Percentiles rank a stretch among this genome's conserved stretches.
Evolutionary conservation across 2,329 filamentous ascomycete genomes (phyloP).

Genomic region (Epichloe baconii): DNA sequence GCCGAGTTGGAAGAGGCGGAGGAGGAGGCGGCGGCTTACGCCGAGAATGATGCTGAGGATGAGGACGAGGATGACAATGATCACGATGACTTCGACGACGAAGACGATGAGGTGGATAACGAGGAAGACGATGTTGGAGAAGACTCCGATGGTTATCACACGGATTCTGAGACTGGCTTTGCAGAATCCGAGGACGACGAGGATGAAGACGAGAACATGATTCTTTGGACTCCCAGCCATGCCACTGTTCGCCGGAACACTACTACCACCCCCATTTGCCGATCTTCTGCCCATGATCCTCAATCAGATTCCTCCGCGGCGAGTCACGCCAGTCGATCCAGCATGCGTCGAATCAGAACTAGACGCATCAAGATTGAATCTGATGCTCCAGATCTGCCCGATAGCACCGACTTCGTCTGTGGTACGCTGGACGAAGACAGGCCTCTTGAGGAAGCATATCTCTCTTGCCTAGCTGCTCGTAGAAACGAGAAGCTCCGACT

Average conservation of each 20-base stretch:
- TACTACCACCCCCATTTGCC: slow-evolving; percentile 18
- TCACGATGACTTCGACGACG: slow-evolving; percentile 35
- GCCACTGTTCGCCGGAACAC: slow-evolving; percentile 24
- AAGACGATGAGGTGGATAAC: slow-evolving; percentile 37
- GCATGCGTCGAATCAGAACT: slow-evolving; percentile 16
- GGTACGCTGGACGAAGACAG: slow-evolving; percentile 93
- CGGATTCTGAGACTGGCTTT: slow-evolving; percentile 56
- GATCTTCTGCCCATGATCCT: slow-evolving; percentile 29
- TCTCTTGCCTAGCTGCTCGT: slow-evolving; percentile 69
- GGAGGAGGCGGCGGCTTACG: slow-evolving; percentile 26
- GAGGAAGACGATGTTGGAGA: slow-evolving; percentile 42
- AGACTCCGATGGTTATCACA: slow-evolving; percentile 59
- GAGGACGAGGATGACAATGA: slow-evolving; percentile 40
- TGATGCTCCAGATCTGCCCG: slow-evolving; percentile 71
- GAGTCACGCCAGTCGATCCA: slow-evolving; percentile 19
- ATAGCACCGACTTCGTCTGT: slow-evolving; percentile 98
- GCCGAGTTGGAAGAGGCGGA: slow-evolving; percentile 63
- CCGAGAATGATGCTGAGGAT: slow-evolving; percentile 34
- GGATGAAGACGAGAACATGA: slow-evolving; percentile 51
- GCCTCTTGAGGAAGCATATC: slow-evolving; percentile 85
- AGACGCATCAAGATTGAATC: slow-evolving; percentile 16
- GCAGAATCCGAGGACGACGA: slow-evolving; percentile 57
- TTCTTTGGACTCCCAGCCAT: slow-evolving; percentile 40
- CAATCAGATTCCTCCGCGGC: slow-evolving; percentile 50
- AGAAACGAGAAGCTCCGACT: slow-evolving; percentile 67